Percentiles rank a stretch among this genome's conserved stretches.
Evolutionary conservation across 495 filamentous ascomycete genomes (phyloP).

Genomic region (Tuber umbilicatum): DNA sequence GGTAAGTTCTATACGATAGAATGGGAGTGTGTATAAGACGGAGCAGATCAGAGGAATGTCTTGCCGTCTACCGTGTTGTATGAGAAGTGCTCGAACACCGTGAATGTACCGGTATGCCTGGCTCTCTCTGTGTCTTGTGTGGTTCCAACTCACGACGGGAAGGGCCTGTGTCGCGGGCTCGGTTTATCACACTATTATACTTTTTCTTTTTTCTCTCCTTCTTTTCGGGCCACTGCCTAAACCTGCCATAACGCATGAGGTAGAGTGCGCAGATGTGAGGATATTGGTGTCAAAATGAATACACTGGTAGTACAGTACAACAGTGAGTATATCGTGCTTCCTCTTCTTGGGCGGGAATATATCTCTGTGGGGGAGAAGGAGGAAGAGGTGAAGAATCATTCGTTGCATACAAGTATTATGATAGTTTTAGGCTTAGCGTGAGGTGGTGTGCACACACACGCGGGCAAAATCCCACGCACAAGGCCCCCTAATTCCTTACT

Average conservation of each 20-base stretch:
- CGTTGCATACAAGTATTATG: background rate
- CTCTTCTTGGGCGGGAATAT: conserved; percentile 21
- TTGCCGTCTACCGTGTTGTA: background rate
- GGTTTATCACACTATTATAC: conserved; percentile 24
- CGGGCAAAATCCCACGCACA: conserved; percentile 18
- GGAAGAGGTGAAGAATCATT: conserved; percentile 18
- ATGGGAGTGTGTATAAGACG: background rate
- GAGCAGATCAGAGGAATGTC: background rate
- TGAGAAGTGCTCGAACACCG: background rate
- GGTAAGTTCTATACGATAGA: background rate
- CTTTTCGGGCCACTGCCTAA: background rate
- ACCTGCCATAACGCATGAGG: background rate
- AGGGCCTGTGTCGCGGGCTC: conserved; percentile 3
- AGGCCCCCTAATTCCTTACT: conserved; percentile 22
- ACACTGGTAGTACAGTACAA: background rate
- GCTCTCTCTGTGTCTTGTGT: background rate
- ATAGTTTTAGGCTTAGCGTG: conserved; percentile 4
- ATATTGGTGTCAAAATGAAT: background rate
- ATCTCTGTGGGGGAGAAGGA: conserved; percentile 10
- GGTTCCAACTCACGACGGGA: background rate
- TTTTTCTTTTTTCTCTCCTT: background rate
- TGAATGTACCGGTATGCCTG: background rate
- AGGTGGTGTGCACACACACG: conserved; percentile 23
- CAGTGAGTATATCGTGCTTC: conserved; percentile 6
- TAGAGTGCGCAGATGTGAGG: background rate